Base-by-base conservation (phyloP, 176 grass and related monocot genomes). In the Rhipidocladum racemiflorum region DNA sequence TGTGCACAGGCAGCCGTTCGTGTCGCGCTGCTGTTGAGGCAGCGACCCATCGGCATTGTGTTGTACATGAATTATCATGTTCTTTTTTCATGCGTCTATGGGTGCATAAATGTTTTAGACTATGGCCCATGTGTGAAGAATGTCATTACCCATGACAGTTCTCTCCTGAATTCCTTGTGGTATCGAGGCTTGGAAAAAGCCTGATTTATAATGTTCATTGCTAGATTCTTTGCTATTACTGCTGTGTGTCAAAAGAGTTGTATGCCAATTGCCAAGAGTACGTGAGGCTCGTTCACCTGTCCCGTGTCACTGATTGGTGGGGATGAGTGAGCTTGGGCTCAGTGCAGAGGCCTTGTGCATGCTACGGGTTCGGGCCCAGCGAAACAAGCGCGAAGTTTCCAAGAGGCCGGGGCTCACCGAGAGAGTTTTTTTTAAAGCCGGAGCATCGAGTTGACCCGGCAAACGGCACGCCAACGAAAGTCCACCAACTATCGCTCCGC, bases 81-180 rank as follows among this genome's bases (percentile, higher is more conserved):
- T 17, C 17, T 75, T 11, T 11, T n/a, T 57, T 6, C 54, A 54
- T 77, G 45, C 75, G 61, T 45, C 44, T 46, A 82, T 85, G 77
- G 78, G 83, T 65, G 83, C 80, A 84, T 79, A 84, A 79, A 67
- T 89, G 45, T 85, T 89, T 89, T 85, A 65, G 55, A 16, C 9
- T 81, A 82, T 85, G 77, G 60, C 77, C 74, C 77, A 89, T 81
- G 23, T 48, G 66, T 48, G 36, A 12, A 48, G 28, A 62, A 44
- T 56, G 3, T 7, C 66, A 7, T 34, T 15, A 20, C 9, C 10
- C 27, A 51, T 51, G 24, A 46, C 5, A 28, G 4, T 25, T 1
- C 14, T 23, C 64, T 28, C 15, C 6, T 21, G 11, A 1, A 44
- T 39, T 27, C 13, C 16, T 21, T 69, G 20, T 7, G 11, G 14